Evolutionary conservation across 2,329 filamentous ascomycete species (phyloP).

Genomic region (Emmonsiellopsis sp.): DNA sequence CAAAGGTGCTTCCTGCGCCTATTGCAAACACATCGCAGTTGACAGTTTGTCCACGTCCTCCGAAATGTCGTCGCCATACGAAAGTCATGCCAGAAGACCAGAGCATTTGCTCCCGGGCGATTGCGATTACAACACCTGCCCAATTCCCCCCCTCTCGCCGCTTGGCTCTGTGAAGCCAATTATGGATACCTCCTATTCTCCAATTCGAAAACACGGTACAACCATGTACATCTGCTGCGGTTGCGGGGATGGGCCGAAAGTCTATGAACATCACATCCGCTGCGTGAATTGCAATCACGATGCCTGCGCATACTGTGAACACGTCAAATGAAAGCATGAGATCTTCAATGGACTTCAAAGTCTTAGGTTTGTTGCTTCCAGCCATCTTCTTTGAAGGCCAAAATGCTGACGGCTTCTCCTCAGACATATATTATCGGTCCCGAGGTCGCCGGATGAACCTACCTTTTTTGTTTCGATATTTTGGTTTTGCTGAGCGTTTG

Average conservation of each 20-base stretch:
- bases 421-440: neutral
- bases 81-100: neutral
- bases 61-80: constrained; percentile 5
- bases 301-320: constrained; percentile 20
- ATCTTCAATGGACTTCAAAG: neutral
- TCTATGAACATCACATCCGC: constrained; percentile 22
- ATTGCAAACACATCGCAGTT: constrained; percentile 8
- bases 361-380: neutral
- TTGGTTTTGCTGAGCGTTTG: neutral
- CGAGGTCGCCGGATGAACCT: neutral
- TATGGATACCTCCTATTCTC: neutral
- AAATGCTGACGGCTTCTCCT: neutral
- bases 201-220: constrained; percentile 9
- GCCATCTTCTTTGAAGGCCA: neutral
- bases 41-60: constrained; percentile 7
- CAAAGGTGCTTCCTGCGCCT: constrained; percentile 3
- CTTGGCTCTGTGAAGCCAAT: neutral
- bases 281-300: constrained; percentile 26
- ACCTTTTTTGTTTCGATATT: neutral
- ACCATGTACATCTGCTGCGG: constrained; percentile 30
- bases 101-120: neutral
- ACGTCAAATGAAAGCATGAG: constrained; percentile 17
- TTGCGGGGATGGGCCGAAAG: constrained; percentile 30
- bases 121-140: neutral
- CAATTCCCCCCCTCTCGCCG: neutral